phyloP scores from a whole-genome alignment of 202 grass and related monocot species.

The Schoenoplectus tabernaemontani region DNA sequence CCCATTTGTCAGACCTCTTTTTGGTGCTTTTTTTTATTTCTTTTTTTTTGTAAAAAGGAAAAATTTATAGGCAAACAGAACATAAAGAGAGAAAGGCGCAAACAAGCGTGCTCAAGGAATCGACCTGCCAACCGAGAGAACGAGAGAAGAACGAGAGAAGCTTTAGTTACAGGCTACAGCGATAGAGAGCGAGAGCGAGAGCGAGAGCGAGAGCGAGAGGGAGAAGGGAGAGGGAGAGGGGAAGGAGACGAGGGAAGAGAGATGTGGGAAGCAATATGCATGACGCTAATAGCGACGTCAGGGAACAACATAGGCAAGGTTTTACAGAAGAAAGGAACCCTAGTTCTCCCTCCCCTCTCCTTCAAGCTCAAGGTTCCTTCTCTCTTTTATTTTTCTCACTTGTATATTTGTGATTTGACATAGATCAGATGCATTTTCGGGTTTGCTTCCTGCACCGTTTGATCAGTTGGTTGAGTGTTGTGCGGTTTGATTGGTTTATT shows the following conservation, averaged over 20 bases:
- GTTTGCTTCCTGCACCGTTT: background rate
- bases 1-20: background rate
- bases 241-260: background rate
- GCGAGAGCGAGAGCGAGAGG: background rate
- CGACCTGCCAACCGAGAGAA: background rate
- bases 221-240: background rate
- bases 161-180: background rate
- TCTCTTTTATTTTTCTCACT: background rate
- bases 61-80: background rate
- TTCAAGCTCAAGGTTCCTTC: conserved; percentile 85
- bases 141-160: background rate
- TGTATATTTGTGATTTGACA: background rate
- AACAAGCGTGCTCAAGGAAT: background rate
- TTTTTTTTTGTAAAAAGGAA: background rate
- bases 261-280: conserved; percentile 93
- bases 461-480: background rate
- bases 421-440: background rate
- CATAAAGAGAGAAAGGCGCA: background rate
- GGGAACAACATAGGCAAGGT: conserved; percentile 99
- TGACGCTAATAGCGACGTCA: conserved; percentile 78
- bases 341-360: conserved; percentile 91
- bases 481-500: background rate
- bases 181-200: background rate
- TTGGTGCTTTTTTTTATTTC: background rate
- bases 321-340: conserved; percentile 97